Conservation (phyloP, 2,329 filamentous ascomycete genomes). For the Ophiocordyceps polyrhachis-furcata region DNA sequence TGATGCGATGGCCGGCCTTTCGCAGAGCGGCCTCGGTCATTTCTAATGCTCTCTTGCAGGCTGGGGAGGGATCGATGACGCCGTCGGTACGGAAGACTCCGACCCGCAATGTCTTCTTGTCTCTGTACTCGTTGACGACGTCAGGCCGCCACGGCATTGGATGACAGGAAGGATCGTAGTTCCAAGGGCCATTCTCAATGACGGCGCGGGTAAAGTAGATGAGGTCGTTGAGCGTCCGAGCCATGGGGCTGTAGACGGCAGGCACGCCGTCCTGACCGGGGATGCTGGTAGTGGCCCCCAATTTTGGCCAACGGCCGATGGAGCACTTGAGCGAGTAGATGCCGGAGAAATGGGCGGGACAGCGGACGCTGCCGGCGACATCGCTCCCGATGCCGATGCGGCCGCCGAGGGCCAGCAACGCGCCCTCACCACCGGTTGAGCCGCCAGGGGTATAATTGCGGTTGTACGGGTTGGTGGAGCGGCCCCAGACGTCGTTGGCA, state of each 20-base stretch:
- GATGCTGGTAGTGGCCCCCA: constrained; percentile 73
- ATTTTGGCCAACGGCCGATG: constrained; percentile 78
- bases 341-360: constrained; percentile 75
- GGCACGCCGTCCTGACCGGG: constrained; percentile 79
- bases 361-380: constrained; percentile 75
- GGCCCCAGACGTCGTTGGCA: constrained; percentile 61
- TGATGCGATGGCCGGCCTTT: constrained; percentile 56
- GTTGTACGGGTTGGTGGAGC: constrained; percentile 67
- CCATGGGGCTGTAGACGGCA: constrained; percentile 84
- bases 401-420: constrained; percentile 63
- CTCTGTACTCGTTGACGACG: constrained; percentile 36
- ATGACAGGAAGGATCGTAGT: constrained; percentile 71
- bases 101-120: constrained; percentile 47
- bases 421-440: constrained; percentile 71
- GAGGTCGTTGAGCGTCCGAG: constrained; percentile 65
- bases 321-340: constrained; percentile 78
- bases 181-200: constrained; percentile 71
- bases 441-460: constrained; percentile 72
- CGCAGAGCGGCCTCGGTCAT: constrained; percentile 50
- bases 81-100: constrained; percentile 64
- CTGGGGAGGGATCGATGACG: constrained; percentile 73
- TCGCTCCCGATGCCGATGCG: constrained; percentile 82
- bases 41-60: constrained; percentile 59
- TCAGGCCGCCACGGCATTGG: constrained; percentile 61
- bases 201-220: constrained; percentile 67